These are phyloP conservation scores for Eucalyptus camaldulensis DNA, from an alignment of 345 rosid species.

Conservation along the genomic window DNA sequence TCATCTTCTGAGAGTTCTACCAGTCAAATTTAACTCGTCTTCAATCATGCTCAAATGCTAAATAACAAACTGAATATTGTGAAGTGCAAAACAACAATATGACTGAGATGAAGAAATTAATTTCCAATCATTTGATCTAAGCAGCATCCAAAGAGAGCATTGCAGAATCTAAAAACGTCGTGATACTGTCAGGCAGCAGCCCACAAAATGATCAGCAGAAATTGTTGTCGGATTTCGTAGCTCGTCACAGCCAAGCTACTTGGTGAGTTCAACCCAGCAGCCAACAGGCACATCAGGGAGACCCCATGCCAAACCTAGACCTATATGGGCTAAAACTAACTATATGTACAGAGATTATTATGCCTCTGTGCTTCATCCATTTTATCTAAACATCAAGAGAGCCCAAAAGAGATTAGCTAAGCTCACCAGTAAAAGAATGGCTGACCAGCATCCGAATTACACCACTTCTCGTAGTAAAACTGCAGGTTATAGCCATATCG, in stretches of 20 bases:
- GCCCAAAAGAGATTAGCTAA: background rate
- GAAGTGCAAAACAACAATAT: background rate
- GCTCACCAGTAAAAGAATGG: constrained; percentile 26
- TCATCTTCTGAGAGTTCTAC: background rate
- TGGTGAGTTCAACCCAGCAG: background rate
- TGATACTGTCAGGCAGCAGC: background rate
- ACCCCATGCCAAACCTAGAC: background rate
- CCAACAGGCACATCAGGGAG: background rate
- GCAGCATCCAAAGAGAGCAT: background rate
- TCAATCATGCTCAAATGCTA: background rate
- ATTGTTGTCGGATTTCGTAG: background rate
- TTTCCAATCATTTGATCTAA: background rate
- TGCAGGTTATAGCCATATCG: constrained; percentile 22
- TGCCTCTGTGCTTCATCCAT: background rate
- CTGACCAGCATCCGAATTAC: constrained; percentile 7
- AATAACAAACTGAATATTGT: background rate
- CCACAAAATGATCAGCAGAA: background rate
- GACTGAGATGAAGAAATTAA: background rate
- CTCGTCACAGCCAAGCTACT: background rate
- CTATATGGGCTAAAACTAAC: background rate
- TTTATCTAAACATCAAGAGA: background rate
- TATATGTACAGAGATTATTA: background rate
- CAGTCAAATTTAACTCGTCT: background rate
- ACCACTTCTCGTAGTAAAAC: constrained; percentile 16
- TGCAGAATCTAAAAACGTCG: background rate